Percentiles rank a stretch among this genome's conserved stretches.
These are phyloP conservation scores for Nidularia sp. DNA, from an alignment of 768 basidiomycete genomes.

Conservation along the genomic window DNA sequence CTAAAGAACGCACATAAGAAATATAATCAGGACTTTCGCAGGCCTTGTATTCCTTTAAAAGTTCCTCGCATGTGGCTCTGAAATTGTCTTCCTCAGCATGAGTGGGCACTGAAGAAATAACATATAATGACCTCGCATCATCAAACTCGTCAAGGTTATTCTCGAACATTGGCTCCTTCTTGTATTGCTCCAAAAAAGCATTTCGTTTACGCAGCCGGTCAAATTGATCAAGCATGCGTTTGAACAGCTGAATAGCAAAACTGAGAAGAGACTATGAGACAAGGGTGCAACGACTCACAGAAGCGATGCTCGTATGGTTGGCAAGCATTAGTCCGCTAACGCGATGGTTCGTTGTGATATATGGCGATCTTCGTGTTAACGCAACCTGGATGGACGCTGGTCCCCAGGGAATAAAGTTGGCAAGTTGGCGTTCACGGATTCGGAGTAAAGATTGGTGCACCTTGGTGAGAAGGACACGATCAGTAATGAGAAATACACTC, in stretches of 20 bases:
- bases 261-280: conserved; percentile 1
- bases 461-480: conserved; percentile 31
- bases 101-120: background rate
- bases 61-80: conserved; percentile 82
- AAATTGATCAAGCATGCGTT: conserved; percentile 94
- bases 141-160: conserved; percentile 95
- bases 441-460: conserved; percentile 96
- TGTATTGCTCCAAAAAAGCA: conserved; percentile 96
- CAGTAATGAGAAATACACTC: background rate
- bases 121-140: conserved; percentile 72
- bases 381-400: conserved; percentile 98
- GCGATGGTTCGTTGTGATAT: conserved; percentile 83
- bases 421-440: conserved; percentile 93
- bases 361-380: conserved; percentile 85
- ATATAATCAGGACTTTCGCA: conserved; percentile 96
- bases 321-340: conserved; percentile 98
- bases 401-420: conserved; percentile 99
- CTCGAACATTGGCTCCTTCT: conserved; percentile 94
- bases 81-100: conserved; percentile 1
- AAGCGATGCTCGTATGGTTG: conserved; percentile 98
- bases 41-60: conserved; percentile 92
- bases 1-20: conserved; percentile 56
- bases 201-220: conserved; percentile 83
- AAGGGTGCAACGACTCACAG: conserved; percentile 45
- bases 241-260: conserved; percentile 66